Evolutionary conservation across 2,329 filamentous ascomycete genomes (phyloP).

Genomic region (Epicoccum nigrum): DNA sequence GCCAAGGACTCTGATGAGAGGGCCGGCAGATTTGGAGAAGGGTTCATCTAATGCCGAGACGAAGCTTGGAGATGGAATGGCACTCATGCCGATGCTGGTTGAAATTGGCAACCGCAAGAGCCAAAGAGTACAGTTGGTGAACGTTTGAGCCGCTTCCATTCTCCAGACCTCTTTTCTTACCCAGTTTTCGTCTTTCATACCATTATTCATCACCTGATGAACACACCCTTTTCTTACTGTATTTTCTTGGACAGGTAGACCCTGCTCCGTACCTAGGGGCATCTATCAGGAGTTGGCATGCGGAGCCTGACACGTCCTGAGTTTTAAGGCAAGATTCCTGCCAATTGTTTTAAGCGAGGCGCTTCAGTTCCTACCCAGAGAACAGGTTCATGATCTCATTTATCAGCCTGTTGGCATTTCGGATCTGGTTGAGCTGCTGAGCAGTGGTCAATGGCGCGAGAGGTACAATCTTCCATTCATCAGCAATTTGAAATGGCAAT

Average conservation of each 20-base stretch:
- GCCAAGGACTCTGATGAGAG: slow-evolving; percentile 28
- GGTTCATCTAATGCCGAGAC: slow-evolving; percentile 24
- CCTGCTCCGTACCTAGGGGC: slow-evolving; percentile 6
- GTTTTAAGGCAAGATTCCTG: not conserved
- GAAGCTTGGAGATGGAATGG: slow-evolving; percentile 33
- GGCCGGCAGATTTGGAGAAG: slow-evolving; percentile 9
- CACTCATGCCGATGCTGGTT: slow-evolving; percentile 45
- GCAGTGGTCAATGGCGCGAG: slow-evolving; percentile 2
- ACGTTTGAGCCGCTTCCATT: slow-evolving; percentile 26
- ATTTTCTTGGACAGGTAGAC: slow-evolving; percentile 7
- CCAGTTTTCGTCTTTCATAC: not conserved
- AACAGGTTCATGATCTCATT: slow-evolving; percentile 1
- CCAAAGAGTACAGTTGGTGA: slow-evolving; percentile 45
- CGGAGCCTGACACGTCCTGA: not conserved
- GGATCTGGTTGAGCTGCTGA: slow-evolving; percentile 6
- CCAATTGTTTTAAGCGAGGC: slow-evolving; percentile 5
- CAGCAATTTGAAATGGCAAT: not conserved
- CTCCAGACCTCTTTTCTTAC: not conserved
- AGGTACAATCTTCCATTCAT: not conserved
- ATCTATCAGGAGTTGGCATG: not conserved
- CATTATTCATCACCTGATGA: not conserved
- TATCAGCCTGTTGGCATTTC: not conserved
- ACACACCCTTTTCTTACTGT: slow-evolving; percentile 1
- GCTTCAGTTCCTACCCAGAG: not conserved
- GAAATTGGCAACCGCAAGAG: slow-evolving; percentile 46